phyloP scores from a whole-genome alignment of 768 basidiomycete species.

The Melanogaster broomeanus region DNA sequence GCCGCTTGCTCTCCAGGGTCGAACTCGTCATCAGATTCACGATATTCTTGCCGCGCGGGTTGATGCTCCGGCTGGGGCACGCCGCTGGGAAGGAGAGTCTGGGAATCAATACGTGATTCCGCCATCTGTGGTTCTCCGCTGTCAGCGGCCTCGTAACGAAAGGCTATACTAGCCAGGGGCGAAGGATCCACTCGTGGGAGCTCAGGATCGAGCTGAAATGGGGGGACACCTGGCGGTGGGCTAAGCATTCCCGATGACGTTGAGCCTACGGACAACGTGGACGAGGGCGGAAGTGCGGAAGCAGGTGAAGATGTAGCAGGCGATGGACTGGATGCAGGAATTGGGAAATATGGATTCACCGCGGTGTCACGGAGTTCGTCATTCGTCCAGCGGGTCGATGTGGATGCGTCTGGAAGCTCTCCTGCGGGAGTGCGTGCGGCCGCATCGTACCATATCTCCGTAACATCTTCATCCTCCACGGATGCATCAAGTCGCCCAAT shows the following conservation, averaged over 20 bases:
- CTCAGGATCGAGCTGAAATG: slow-evolving; percentile 19
- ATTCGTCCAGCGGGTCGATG: slow-evolving; percentile 7
- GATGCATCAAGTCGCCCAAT: slow-evolving; percentile 71
- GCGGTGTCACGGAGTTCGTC: slow-evolving; percentile 7
- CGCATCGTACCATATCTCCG: slow-evolving; percentile 35
- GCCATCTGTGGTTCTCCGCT: slow-evolving; percentile 1
- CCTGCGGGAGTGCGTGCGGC: slow-evolving; percentile 32
- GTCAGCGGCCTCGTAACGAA: slow-evolving; percentile 16
- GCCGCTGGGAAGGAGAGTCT: slow-evolving; percentile 11
- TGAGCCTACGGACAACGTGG: slow-evolving; percentile 17
- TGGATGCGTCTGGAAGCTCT: slow-evolving; percentile 21
- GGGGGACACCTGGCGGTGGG: slow-evolving; percentile 11
- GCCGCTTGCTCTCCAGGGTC: slow-evolving; percentile 69
- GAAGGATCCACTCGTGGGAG: slow-evolving; percentile 13
- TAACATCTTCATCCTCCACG: slow-evolving; percentile 36
- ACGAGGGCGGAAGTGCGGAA: slow-evolving; percentile 10
- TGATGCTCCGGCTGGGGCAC: slow-evolving; percentile 15
- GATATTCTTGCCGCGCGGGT: slow-evolving; percentile 13
- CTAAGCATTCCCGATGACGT: slow-evolving; percentile 6
- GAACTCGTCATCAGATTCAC: slow-evolving; percentile 40
- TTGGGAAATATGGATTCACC: slow-evolving; percentile 58
- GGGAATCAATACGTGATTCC: slow-evolving; percentile 9
- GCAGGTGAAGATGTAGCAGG: slow-evolving; percentile 29
- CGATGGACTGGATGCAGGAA: slow-evolving; percentile 32
- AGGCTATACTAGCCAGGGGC: slow-evolving; percentile 9